Evolutionary conservation across 2,329 filamentous ascomycete species (phyloP).

Genomic region (Colletotrichum ledebouriae): DNA sequence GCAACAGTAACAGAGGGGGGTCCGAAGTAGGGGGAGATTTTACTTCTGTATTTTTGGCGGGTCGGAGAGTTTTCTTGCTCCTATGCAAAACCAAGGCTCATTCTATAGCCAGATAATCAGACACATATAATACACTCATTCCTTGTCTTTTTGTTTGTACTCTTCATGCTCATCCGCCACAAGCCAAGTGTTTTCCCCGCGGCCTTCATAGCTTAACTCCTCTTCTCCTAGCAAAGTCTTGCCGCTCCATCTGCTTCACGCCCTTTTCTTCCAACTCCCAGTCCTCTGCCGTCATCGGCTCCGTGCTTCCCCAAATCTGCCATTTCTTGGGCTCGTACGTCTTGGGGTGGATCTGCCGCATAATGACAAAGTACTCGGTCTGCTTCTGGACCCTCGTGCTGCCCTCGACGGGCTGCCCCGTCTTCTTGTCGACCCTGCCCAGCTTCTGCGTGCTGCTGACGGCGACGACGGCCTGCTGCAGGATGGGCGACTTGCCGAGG

Average conservation of each 20-base stretch:
- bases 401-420: slow-evolving; percentile 53
- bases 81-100: slow-evolving; percentile 23
- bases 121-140: slow-evolving; percentile 42
- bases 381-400: slow-evolving; percentile 66
- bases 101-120: slow-evolving; percentile 35
- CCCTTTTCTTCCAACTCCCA: slow-evolving; percentile 54
- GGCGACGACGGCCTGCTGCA: slow-evolving; percentile 73
- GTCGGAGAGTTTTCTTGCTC: slow-evolving; percentile 26
- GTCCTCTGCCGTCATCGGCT: slow-evolving; percentile 63
- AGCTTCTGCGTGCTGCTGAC: slow-evolving; percentile 70
- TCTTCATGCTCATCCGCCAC: slow-evolving; percentile 36
- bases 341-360: slow-evolving; percentile 58
- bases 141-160: slow-evolving; percentile 39
- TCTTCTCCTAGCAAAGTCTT: slow-evolving; percentile 24
- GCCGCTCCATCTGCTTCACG: slow-evolving; percentile 49
- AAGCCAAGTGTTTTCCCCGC: not conserved
- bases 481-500: slow-evolving; percentile 52
- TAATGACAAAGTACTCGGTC: slow-evolving; percentile 75
- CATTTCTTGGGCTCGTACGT: slow-evolving; percentile 67
- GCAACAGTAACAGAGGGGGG: not conserved
- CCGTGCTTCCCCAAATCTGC: slow-evolving; percentile 75
- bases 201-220: not conserved
- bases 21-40: slow-evolving; percentile 12
- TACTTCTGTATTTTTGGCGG: slow-evolving; percentile 16
- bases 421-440: slow-evolving; percentile 54